Conservation (phyloP, 768 basidiomycete genomes). For the Kwoniella newhampshirensis region DNA sequence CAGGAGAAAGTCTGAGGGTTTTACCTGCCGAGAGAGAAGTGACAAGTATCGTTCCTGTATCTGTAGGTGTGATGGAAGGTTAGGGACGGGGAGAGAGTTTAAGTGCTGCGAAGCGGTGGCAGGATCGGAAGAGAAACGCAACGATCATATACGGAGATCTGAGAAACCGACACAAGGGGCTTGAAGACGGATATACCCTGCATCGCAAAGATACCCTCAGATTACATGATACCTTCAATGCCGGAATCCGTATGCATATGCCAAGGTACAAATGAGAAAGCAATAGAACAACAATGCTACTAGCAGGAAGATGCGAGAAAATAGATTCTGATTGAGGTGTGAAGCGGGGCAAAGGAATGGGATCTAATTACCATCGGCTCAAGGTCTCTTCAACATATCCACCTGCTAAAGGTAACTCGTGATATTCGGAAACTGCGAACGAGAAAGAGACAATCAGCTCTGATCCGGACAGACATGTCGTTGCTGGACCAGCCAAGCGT, state of each 20-base stretch:
- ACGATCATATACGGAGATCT: no score
- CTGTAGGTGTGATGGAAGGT: not conserved
- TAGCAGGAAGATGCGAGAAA: not conserved
- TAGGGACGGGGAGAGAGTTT: conserved; percentile 8
- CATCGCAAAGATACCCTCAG: not conserved
- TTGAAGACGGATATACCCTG: not conserved
- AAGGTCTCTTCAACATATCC: conserved; percentile 46
- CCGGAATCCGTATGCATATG: not conserved
- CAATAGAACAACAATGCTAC: not conserved
- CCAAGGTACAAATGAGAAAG: not conserved
- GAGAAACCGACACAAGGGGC: no score
- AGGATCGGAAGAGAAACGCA: no score
- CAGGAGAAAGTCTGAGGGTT: conserved; percentile 76
- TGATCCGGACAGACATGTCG: no score
- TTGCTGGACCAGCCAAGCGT: no score
- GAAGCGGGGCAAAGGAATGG: not conserved
- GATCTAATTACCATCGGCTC: conserved; percentile 38
- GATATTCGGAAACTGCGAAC: conserved; percentile 48
- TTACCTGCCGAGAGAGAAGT: conserved; percentile 78
- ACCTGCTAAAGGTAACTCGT: conserved; percentile 45
- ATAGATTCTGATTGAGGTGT: no score
- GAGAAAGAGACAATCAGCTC: conserved; percentile 5
- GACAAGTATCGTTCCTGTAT: conserved; percentile 56
- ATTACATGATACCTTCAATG: not conserved
- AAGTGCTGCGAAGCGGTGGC: no score